phyloP scores from a whole-genome alignment of 495 filamentous ascomycete genomes.

The Talaromyces nanjingensis region DNA sequence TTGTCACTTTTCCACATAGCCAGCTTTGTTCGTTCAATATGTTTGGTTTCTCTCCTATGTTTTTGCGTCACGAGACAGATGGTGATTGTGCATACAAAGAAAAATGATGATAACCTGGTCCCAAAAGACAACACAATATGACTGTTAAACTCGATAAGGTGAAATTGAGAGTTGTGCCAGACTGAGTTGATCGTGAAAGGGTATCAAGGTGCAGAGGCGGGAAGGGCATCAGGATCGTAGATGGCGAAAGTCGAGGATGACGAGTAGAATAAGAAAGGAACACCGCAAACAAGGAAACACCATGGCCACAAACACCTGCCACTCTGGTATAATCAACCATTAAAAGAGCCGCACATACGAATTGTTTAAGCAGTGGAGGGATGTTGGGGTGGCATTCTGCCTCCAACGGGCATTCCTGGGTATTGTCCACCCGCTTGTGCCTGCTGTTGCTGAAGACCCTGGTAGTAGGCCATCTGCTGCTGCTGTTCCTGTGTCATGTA shows the following conservation, averaged over 20 bases:
- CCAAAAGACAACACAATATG: neutral
- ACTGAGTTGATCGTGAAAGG: neutral
- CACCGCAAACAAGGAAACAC: slow-evolving; percentile 23
- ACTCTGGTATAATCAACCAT: slow-evolving; percentile 22
- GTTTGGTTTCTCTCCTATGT: neutral
- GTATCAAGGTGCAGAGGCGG: slow-evolving; percentile 7
- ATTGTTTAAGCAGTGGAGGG: slow-evolving; percentile 43
- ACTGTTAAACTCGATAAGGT: neutral
- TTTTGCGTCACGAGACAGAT: neutral
- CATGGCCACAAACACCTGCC: slow-evolving; percentile 42
- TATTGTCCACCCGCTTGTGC: slow-evolving; percentile 50
- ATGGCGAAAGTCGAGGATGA: slow-evolving; percentile 5
- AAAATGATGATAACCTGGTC: neutral
- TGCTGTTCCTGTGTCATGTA: slow-evolving; percentile 53
- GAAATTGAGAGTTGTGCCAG: neutral
- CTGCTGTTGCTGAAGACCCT: slow-evolving; percentile 48
- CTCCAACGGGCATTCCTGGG: slow-evolving; percentile 47
- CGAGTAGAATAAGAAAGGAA: neutral
- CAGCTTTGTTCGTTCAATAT: neutral
- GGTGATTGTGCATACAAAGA: neutral
- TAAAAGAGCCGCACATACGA: slow-evolving; percentile 59
- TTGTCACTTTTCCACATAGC: neutral
- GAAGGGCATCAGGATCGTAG: neutral
- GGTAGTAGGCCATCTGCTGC: slow-evolving; percentile 53
- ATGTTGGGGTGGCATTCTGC: slow-evolving; percentile 49